Percentiles rank a stretch among this genome's conserved stretches.
Conservation (phyloP, 768 basidiomycete species). For the Phanerochaete sordida region DNA sequence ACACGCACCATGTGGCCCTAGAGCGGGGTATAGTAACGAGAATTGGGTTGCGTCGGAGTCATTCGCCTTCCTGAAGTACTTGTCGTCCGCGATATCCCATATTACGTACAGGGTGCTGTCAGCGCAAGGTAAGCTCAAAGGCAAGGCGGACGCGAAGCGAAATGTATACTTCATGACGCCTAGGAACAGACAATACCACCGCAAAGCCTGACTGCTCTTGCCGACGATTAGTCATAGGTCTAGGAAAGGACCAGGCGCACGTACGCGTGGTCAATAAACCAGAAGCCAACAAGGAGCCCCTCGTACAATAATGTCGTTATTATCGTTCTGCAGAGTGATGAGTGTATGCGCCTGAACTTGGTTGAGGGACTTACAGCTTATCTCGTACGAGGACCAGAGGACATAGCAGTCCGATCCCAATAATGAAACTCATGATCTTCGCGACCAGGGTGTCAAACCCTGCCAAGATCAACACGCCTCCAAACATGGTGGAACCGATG, state of each 20-base stretch:
- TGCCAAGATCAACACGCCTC: slow-evolving; percentile 77
- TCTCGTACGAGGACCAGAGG: slow-evolving; percentile 85
- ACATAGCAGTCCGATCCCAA: slow-evolving; percentile 82
- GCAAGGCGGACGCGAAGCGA: slow-evolving; percentile 9
- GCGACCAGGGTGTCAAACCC: slow-evolving; percentile 89
- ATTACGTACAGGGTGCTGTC: slow-evolving; percentile 79
- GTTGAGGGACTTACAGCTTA: slow-evolving; percentile 70
- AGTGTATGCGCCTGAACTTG: neutral
- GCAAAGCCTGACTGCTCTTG: slow-evolving; percentile 59
- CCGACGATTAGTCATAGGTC: neutral
- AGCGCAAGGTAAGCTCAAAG: slow-evolving; percentile 2
- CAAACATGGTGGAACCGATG: slow-evolving; percentile 76
- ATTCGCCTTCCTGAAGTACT: slow-evolving; percentile 92
- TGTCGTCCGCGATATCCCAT: slow-evolving; percentile 93
- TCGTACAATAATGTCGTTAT: slow-evolving; percentile 79
- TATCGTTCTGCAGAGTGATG: slow-evolving; percentile 63
- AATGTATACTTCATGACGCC: slow-evolving; percentile 78
- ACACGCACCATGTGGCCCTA: slow-evolving; percentile 67
- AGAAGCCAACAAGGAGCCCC: slow-evolving; percentile 84
- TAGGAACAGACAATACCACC: slow-evolving; percentile 81
- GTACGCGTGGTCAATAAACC: slow-evolving; percentile 93
- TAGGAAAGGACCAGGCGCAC: slow-evolving; percentile 25
- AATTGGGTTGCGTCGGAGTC: slow-evolving; percentile 94
- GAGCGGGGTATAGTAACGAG: slow-evolving; percentile 63
- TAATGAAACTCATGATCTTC: slow-evolving; percentile 89